phyloP scores from a whole-genome alignment of 805 yeast genomes.

The Lipomyces yamanashiensis region DNA sequence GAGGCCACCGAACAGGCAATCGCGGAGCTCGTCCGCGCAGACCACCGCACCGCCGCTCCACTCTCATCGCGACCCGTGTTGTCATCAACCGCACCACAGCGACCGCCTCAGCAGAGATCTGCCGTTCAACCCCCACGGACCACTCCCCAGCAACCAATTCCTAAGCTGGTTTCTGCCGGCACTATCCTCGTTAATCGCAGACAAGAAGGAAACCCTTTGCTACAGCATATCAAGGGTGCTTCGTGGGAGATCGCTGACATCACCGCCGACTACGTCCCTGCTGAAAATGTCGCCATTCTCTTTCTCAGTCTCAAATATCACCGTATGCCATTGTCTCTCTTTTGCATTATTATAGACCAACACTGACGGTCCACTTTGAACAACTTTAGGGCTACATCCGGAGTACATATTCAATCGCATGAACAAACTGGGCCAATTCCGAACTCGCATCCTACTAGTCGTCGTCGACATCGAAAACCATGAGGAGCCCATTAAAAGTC shows the following conservation, averaged over 20 bases:
- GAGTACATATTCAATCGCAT: slow-evolving; percentile 50
- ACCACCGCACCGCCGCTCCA: background rate
- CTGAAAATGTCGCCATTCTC: slow-evolving; percentile 45
- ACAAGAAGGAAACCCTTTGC: slow-evolving; percentile 40
- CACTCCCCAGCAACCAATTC: slow-evolving; percentile 29
- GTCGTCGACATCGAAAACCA: slow-evolving; percentile 50
- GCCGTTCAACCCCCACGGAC: slow-evolving; percentile 5
- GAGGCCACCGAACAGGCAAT: background rate
- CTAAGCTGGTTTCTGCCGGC: slow-evolving; percentile 19
- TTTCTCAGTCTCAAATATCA: slow-evolving; percentile 44
- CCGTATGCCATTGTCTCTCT: slow-evolving; percentile 16
- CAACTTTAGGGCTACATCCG: slow-evolving; percentile 45
- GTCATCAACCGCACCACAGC: background rate
- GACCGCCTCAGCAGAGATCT: background rate
- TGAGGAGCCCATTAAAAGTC: slow-evolving; percentile 43
- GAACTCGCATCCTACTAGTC: slow-evolving; percentile 45
- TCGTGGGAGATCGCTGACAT: slow-evolving; percentile 44
- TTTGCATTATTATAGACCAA: background rate
- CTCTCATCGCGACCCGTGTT: background rate
- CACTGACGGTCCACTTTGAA: background rate
- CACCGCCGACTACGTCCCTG: slow-evolving; percentile 47
- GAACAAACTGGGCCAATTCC: slow-evolving; percentile 43
- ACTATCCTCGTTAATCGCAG: slow-evolving; percentile 35
- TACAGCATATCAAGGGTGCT: slow-evolving; percentile 37
- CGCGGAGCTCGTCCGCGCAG: background rate